phyloP scores from a whole-genome alignment of 805 yeast genomes.

The Starmerella bombi region DNA sequence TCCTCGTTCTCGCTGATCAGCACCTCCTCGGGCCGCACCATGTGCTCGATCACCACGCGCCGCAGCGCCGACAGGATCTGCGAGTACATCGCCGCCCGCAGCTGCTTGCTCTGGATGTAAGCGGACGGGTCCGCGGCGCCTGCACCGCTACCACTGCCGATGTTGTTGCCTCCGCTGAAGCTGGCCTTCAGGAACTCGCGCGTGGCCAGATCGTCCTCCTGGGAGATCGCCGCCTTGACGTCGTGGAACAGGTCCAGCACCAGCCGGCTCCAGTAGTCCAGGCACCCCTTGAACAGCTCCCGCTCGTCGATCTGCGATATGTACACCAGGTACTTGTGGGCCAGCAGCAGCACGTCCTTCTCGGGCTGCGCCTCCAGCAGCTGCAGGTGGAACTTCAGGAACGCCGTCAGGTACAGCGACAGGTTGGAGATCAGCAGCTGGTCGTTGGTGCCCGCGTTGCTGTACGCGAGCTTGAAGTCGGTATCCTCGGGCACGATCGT shows the following conservation, averaged over 20 bases:
- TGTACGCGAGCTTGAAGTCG: slow-evolving; percentile 59
- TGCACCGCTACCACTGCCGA: slow-evolving; percentile 32
- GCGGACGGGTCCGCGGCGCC: slow-evolving; percentile 75
- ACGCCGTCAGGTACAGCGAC: slow-evolving; percentile 83
- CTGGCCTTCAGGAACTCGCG: slow-evolving; percentile 35
- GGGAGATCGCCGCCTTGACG: slow-evolving; percentile 64
- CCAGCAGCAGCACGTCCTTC: slow-evolving; percentile 48
- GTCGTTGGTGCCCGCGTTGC: slow-evolving; percentile 62
- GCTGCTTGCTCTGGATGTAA: slow-evolving; percentile 21
- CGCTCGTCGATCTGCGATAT: slow-evolving; percentile 87
- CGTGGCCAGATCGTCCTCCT: slow-evolving; percentile 61
- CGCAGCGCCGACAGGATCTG: slow-evolving; percentile 69
- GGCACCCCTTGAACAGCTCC: slow-evolving; percentile 86
- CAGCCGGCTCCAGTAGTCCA: slow-evolving; percentile 86
- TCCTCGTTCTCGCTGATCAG: slow-evolving; percentile 94
- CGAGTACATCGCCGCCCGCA: slow-evolving; percentile 76
- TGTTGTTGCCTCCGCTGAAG: slow-evolving; percentile 25
- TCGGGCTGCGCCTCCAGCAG: slow-evolving; percentile 35
- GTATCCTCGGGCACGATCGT: slow-evolving; percentile 58
- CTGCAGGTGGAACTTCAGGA: slow-evolving; percentile 64
- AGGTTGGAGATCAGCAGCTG: slow-evolving; percentile 92
- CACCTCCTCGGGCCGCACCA: slow-evolving; percentile 98
- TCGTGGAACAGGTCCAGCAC: slow-evolving; percentile 76
- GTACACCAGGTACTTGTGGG: slow-evolving; percentile 71
- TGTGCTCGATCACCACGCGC: slow-evolving; percentile 86